Conservation (phyloP, 179 eudicot genomes). For the Kewa caespitosa region DNA sequence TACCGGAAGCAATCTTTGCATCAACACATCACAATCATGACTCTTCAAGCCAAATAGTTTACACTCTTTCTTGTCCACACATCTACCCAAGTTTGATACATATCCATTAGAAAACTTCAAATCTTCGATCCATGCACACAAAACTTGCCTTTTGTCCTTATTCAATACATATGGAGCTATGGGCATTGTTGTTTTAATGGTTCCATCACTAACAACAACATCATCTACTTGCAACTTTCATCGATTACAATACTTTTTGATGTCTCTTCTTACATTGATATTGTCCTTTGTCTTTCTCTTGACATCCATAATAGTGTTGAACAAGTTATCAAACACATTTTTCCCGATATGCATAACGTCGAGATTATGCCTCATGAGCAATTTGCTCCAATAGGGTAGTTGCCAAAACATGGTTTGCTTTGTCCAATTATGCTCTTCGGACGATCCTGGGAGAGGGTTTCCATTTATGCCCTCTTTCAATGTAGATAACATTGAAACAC, state of each 20-base stretch:
- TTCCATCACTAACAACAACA: neutral
- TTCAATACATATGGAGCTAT: constrained; percentile 12
- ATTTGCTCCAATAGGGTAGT: constrained; percentile 19
- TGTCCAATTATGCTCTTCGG: neutral
- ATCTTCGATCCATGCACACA: constrained; percentile 11
- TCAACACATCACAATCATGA: constrained; percentile 25
- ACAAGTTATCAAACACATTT: constrained; percentile 16
- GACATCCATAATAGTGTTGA: constrained; percentile 17
- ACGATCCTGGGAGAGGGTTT: neutral
- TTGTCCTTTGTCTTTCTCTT: constrained; percentile 24
- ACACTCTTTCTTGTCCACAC: neutral
- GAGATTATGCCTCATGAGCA: constrained; percentile 22
- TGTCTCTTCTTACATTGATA: constrained; percentile 4
- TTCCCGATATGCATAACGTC: constrained; percentile 31
- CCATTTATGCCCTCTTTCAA: neutral
- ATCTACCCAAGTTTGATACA: constrained; percentile 19
- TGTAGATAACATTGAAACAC: neutral
- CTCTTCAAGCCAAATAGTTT: constrained; percentile 18
- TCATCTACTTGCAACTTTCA: neutral
- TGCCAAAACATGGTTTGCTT: constrained; percentile 24
- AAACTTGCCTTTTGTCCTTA: neutral
- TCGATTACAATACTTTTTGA: constrained; percentile 4
- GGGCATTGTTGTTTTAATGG: neutral
- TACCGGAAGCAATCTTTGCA: constrained; percentile 20
- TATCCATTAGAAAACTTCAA: constrained; percentile 20